These are phyloP conservation scores for Ganoderma lingzhi DNA, from an alignment of 1,284 basidiomycete genomes.

Conservation along the genomic window DNA sequence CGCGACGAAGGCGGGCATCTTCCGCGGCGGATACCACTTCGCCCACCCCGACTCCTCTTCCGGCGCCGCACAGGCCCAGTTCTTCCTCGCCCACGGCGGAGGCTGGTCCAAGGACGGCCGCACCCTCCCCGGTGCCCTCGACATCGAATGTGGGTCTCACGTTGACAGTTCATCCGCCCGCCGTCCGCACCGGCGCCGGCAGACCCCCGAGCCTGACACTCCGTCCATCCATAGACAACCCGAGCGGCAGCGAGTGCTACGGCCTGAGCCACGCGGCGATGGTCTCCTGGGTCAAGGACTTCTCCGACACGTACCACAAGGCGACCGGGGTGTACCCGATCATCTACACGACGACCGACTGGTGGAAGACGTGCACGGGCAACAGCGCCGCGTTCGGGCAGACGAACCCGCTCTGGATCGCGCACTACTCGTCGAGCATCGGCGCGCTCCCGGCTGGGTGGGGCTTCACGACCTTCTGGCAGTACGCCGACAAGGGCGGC, in stretches of 20 bases:
- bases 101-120: constrained; percentile 67
- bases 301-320: constrained; percentile 68
- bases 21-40: constrained; percentile 70
- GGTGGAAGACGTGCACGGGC: constrained; percentile 75
- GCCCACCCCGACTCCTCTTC: constrained; percentile 60
- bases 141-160: constrained; percentile 60
- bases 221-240: constrained; percentile 49
- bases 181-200: too few relatives aligned
- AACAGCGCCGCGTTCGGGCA: constrained; percentile 57
- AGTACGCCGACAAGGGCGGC: constrained; percentile 59
- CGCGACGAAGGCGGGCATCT: constrained; percentile 62
- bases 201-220: neutral
- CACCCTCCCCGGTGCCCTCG: constrained; percentile 72
- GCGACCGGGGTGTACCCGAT: constrained; percentile 58
- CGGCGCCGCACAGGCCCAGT: constrained; percentile 67
- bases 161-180: neutral
- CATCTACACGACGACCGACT: constrained; percentile 71
- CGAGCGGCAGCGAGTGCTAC: constrained; percentile 61
- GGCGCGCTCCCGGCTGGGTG: constrained; percentile 67
- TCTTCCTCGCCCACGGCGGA: constrained; percentile 68
- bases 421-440: constrained; percentile 56
- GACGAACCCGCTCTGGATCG: constrained; percentile 68
- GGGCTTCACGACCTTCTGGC: constrained; percentile 44
- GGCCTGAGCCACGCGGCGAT: constrained; percentile 60
- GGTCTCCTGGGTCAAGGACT: constrained; percentile 70